Conservation (phyloP, 1,284 basidiomycete species). For the Malassezia slooffiae region DNA sequence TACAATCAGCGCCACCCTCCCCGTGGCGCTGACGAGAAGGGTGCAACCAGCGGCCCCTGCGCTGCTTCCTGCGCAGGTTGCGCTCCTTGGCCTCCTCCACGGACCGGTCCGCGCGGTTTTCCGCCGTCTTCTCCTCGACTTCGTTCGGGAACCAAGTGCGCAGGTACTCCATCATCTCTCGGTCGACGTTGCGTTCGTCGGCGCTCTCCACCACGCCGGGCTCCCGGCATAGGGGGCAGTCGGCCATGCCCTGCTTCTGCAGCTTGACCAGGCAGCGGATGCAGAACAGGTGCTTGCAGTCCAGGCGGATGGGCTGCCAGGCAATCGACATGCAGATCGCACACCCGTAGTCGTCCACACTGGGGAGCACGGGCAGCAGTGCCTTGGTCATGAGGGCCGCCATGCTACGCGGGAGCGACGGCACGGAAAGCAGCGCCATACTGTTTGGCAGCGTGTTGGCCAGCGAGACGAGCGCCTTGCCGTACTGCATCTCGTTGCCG, state of each 20-base stretch:
- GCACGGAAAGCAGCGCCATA: constrained; percentile 8
- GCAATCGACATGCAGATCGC: constrained; percentile 49
- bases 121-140: constrained; percentile 61
- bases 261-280: constrained; percentile 82
- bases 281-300: constrained; percentile 83
- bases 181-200: constrained; percentile 56
- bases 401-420: constrained; percentile 61
- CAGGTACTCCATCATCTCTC: constrained; percentile 71
- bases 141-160: constrained; percentile 85
- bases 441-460: background rate
- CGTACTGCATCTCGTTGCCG: constrained; percentile 3
- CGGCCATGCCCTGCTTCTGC: constrained; percentile 67
- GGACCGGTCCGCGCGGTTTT: constrained; percentile 66
- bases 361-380: constrained; percentile 70
- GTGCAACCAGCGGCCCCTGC: background rate
- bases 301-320: constrained; percentile 57
- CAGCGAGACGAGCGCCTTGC: background rate
- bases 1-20: too few species aligned
- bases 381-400: constrained; percentile 75
- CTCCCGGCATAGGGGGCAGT: constrained; percentile 69
- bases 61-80: constrained; percentile 3
- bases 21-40: too few species aligned
- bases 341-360: constrained; percentile 60
- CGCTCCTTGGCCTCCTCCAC: constrained; percentile 59
- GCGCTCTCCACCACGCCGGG: constrained; percentile 33